phyloP scores from a whole-genome alignment of 257 asterid genomes.

The Cynanchum wilfordii region DNA sequence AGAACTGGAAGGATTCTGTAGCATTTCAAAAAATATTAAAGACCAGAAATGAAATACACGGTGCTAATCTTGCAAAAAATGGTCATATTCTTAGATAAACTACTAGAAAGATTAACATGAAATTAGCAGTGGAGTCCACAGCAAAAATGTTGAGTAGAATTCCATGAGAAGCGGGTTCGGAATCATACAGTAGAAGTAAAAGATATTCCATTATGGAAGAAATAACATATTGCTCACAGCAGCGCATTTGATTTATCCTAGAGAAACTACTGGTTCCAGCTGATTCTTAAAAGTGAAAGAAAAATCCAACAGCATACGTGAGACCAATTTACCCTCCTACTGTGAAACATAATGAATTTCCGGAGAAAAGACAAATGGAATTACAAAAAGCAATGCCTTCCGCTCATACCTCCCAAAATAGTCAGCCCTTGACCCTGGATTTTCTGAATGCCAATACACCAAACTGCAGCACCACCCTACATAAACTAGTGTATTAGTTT shows the following conservation, averaged over 20 bases:
- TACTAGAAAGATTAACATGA: neutral
- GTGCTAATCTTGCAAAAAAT: neutral
- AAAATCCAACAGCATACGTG: neutral
- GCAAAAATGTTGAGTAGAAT: neutral
- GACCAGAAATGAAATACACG: neutral
- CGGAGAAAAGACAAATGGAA: neutral
- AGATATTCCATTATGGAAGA: neutral
- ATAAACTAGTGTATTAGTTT: constrained; percentile 9
- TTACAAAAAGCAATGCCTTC: neutral
- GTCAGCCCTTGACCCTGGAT: constrained; percentile 72
- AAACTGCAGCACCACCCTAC: constrained; percentile 87
- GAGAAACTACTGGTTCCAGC: neutral
- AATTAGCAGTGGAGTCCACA: neutral
- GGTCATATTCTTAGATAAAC: neutral
- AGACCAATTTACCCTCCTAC: neutral
- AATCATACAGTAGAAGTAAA: neutral
- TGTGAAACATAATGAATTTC: neutral
- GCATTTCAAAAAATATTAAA: neutral
- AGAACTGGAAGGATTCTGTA: neutral
- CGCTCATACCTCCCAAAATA: constrained; percentile 76
- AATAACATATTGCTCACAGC: neutral
- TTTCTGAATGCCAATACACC: constrained; percentile 97
- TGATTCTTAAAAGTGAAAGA: neutral
- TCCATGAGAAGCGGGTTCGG: neutral
- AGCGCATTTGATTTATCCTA: neutral